Conservation (phyloP, 371 early-diverging fungal species). For the Mortierella sp. region DNA sequence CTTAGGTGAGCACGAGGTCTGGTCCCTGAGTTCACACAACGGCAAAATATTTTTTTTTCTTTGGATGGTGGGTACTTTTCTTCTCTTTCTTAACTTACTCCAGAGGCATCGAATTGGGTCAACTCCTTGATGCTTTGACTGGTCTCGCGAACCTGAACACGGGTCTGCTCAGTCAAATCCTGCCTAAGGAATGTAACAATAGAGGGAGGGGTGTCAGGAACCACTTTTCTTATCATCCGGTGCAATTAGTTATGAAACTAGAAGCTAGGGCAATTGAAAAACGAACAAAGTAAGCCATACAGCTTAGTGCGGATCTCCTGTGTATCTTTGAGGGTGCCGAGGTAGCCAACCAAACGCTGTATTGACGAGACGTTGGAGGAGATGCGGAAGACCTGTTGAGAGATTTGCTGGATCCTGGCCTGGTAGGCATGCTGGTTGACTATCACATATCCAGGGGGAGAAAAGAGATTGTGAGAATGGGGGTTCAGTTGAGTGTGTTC, state of each 20-base stretch:
- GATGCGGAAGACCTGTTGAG: conserved; percentile 82
- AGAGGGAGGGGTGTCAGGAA: not conserved
- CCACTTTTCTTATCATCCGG: not conserved
- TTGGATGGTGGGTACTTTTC: conserved; percentile 19
- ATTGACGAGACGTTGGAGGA: conserved; percentile 86
- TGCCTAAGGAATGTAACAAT: conserved; percentile 64
- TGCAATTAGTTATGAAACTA: not conserved
- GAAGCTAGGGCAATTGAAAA: conserved; percentile 17
- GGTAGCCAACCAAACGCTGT: conserved; percentile 78
- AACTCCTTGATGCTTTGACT: conserved; percentile 80
- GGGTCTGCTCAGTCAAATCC: conserved; percentile 84
- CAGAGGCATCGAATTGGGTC: conserved; percentile 60
- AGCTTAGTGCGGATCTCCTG: conserved; percentile 79
- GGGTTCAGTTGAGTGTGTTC: not conserved
- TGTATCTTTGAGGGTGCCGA: conserved; percentile 86
- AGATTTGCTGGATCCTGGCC: conserved; percentile 68
- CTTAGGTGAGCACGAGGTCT: conserved; percentile 3
- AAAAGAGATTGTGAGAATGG: not conserved
- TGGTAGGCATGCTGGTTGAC: conserved; percentile 71
- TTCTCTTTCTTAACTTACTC: conserved; percentile 21
- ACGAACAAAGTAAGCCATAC: conserved; percentile 60
- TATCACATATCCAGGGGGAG: conserved; percentile 10
- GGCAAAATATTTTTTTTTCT: conserved; percentile 6
- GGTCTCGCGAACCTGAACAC: conserved; percentile 84
- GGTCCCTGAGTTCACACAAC: too few species aligned